Conservation (phyloP, 2,329 filamentous ascomycete genomes). For the Exophiala xenobiotica region DNA sequence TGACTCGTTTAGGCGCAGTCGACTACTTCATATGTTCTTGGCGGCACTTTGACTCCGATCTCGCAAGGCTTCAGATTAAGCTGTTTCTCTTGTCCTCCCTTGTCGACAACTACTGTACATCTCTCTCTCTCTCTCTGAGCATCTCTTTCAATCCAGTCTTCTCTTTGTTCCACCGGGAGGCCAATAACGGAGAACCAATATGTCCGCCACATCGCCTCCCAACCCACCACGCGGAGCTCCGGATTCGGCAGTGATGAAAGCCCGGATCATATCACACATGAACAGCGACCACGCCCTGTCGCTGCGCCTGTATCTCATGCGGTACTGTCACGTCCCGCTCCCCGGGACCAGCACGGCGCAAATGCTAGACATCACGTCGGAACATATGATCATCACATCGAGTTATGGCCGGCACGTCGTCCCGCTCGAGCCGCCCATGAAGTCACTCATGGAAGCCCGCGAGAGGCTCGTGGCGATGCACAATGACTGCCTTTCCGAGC, state of each 20-base stretch:
- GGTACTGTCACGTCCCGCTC: conserved; percentile 62
- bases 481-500: conserved; percentile 55
- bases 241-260: conserved; percentile 18
- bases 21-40: no score
- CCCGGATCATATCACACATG: conserved; percentile 77
- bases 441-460: conserved; percentile 66
- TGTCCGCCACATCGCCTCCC: no score
- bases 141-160: no score
- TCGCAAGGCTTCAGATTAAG: no score
- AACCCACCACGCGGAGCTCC: conserved; percentile 14
- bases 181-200: no score
- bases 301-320: conserved; percentile 73
- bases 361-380: conserved; percentile 65
- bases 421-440: conserved; percentile 68
- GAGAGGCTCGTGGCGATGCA: conserved; percentile 73
- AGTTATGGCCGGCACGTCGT: conserved; percentile 52
- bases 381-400: conserved; percentile 61
- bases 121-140: no score
- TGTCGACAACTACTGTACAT: no score
- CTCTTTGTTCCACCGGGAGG: no score
- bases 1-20: no score
- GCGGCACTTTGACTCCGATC: no score
- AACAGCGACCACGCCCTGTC: conserved; percentile 77
- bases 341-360: conserved; percentile 46
- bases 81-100: no score